phyloP scores from a whole-genome alignment of 1,284 basidiomycete species.

The Meripilus lineatus region DNA sequence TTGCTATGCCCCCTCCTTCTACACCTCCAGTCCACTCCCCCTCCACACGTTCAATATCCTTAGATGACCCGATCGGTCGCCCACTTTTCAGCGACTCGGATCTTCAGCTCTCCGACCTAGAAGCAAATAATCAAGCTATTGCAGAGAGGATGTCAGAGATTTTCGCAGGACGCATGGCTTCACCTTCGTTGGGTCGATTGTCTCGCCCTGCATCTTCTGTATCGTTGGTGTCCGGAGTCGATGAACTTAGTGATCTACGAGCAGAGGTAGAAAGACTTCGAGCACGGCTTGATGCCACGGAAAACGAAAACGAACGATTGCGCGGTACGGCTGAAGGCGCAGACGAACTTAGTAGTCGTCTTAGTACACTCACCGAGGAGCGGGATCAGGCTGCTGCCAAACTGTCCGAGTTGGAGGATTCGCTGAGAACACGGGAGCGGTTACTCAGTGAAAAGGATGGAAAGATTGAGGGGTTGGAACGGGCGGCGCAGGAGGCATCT shows the following conservation, averaged over 20 bases:
- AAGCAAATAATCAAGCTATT: constrained; percentile 31
- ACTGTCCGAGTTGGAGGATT: constrained; percentile 43
- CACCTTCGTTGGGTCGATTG: constrained; percentile 13
- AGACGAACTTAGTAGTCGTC: constrained; percentile 20
- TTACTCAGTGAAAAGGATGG: constrained; percentile 46
- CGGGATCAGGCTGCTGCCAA: constrained; percentile 39
- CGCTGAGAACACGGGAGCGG: constrained; percentile 41
- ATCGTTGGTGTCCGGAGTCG: constrained; percentile 15
- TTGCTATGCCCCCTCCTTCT: constrained; percentile 74
- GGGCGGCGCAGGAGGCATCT: constrained; percentile 36
- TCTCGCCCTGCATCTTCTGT: constrained; percentile 27
- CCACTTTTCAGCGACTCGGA: too few relatives aligned
- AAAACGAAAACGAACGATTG: constrained; percentile 42
- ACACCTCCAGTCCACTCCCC: constrained; percentile 44
- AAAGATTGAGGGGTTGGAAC: constrained; percentile 47
- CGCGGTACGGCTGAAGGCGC: constrained; percentile 23
- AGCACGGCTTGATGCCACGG: constrained; percentile 47
- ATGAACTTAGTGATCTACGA: constrained; percentile 28
- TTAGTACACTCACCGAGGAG: constrained; percentile 38
- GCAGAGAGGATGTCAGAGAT: constrained; percentile 49
- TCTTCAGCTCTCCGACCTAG: constrained; percentile 36
- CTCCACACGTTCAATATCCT: constrained; percentile 15
- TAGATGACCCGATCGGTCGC: too few relatives aligned
- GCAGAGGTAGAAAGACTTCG: constrained; percentile 40
- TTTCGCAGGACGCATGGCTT: constrained; percentile 28